Percentiles rank a stretch among this genome's conserved stretches.
Evolutionary conservation across 2,329 filamentous ascomycete species (phyloP).

Genomic region (Bipolaris sorokiniana): DNA sequence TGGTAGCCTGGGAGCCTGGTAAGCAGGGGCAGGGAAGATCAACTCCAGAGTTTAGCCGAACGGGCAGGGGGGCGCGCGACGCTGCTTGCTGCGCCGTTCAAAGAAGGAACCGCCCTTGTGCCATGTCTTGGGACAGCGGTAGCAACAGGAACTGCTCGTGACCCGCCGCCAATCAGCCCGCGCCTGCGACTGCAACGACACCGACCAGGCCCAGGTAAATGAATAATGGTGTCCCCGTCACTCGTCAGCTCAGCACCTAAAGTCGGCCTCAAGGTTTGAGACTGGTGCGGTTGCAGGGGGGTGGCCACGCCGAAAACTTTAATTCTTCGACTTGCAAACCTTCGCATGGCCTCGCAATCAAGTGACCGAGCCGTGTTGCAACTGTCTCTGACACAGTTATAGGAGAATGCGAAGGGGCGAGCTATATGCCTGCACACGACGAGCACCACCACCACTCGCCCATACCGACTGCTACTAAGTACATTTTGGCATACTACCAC

Average conservation of each 20-base stretch:
- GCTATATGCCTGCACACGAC: not conserved
- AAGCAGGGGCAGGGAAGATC: constrained; percentile 26
- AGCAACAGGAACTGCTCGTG: constrained; percentile 18
- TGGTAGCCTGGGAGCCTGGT: not conserved
- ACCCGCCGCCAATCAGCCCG: constrained; percentile 30
- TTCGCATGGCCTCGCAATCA: constrained; percentile 33
- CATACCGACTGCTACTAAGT: no score
- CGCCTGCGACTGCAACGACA: constrained; percentile 23
- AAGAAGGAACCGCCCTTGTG: constrained; percentile 36
- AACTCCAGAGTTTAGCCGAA: constrained; percentile 39
- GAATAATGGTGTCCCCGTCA: constrained; percentile 36
- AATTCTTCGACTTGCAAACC: constrained; percentile 40
- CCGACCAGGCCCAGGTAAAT: constrained; percentile 34
- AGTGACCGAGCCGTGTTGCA: constrained; percentile 34
- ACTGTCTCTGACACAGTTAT: constrained; percentile 24
- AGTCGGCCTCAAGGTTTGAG: constrained; percentile 45
- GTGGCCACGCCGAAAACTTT: constrained; percentile 46
- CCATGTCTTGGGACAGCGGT: constrained; percentile 35
- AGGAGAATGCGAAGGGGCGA: constrained; percentile 12
- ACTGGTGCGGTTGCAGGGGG: constrained; percentile 48
- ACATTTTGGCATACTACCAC: no score
- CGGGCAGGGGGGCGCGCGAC: constrained; percentile 34
- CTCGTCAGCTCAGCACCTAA: constrained; percentile 36
- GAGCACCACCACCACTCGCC: not conserved
- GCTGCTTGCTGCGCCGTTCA: constrained; percentile 29